These are phyloP conservation scores for Sporothrix luriei DNA, from an alignment of 2,329 filamentous ascomycete genomes.

Conservation along the genomic window DNA sequence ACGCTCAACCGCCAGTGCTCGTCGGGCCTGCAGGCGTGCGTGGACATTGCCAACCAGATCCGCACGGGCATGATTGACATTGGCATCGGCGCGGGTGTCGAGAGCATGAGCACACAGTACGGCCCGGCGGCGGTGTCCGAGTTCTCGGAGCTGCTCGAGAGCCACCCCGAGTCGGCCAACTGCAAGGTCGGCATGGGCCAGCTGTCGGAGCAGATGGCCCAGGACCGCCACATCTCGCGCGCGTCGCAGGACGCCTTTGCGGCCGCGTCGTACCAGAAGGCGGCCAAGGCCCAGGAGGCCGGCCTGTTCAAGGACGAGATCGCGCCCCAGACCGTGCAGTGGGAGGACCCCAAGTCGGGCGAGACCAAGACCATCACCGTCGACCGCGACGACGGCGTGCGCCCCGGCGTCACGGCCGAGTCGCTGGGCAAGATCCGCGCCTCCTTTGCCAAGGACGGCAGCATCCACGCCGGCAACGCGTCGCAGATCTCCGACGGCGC, in stretches of 20 bases:
- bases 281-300: constrained; percentile 76
- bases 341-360: constrained; percentile 85
- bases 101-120: constrained; percentile 94
- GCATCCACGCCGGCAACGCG: constrained; percentile 93
- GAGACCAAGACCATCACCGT: constrained; percentile 84
- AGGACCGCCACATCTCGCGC: constrained; percentile 73
- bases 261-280: constrained; percentile 90
- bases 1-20: constrained; percentile 93
- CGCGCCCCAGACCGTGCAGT: constrained; percentile 79
- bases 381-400: constrained; percentile 81
- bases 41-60: constrained; percentile 94
- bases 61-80: constrained; percentile 90
- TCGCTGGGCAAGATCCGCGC: constrained; percentile 87
- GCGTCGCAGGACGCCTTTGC: constrained; percentile 87
- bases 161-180: constrained; percentile 79
- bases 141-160: constrained; percentile 87
- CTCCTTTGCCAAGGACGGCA: constrained; percentile 85
- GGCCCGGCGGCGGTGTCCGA: constrained; percentile 86
- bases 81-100: constrained; percentile 89
- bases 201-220: constrained; percentile 92
- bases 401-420: constrained; percentile 82
- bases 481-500: constrained; percentile 95
- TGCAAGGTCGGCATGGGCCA: constrained; percentile 98
- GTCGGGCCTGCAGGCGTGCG: constrained; percentile 85
- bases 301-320: constrained; percentile 96